A percentile compares a stretch with the other conserved stretches of the same genome.
phyloP scores from a whole-genome alignment of 2,329 filamentous ascomycete species.

The Coniochaeta sp. region DNA sequence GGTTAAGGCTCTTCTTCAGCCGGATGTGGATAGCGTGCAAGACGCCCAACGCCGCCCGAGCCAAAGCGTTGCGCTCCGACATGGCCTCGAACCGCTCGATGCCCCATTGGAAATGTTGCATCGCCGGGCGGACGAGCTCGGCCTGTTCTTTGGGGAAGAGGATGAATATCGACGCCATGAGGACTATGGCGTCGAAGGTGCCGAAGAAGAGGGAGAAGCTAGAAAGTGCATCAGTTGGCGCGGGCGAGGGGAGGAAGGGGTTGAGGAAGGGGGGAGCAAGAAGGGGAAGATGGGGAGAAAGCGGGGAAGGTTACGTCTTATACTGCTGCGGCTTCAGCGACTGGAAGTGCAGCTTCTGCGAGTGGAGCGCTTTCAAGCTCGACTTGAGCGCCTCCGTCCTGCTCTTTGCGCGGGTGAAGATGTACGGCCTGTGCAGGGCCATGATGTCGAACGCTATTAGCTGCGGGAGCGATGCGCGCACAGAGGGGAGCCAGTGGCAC shows the following conservation, averaged over 20 bases:
- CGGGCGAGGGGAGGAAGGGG: not conserved
- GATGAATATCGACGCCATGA: constrained; percentile 55
- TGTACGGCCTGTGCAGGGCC: constrained; percentile 54
- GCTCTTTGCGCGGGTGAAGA: constrained; percentile 49
- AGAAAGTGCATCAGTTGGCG: not conserved
- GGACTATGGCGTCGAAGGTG: constrained; percentile 58
- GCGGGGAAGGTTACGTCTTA: constrained; percentile 35
- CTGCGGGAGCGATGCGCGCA: constrained; percentile 40
- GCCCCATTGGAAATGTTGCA: constrained; percentile 53
- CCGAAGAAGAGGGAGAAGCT: constrained; percentile 55
- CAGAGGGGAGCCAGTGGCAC: constrained; percentile 43
- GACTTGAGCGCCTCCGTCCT: constrained; percentile 49
- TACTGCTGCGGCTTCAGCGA: constrained; percentile 43
- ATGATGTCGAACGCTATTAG: constrained; percentile 47
- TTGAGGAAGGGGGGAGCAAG: not conserved
- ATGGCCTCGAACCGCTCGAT: constrained; percentile 52
- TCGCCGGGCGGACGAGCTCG: constrained; percentile 36
- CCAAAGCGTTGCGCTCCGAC: constrained; percentile 44
- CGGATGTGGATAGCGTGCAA: constrained; percentile 47
- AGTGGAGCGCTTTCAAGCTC: constrained; percentile 46
- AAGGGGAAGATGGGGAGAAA: no score
- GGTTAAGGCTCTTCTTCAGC: constrained; percentile 41
- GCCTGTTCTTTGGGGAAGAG: constrained; percentile 50
- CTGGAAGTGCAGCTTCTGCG: constrained; percentile 44
- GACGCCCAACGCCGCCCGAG: constrained; percentile 46